Conservation (phyloP, 106 monocot genomes). For the Iris macrosiphon region DNA sequence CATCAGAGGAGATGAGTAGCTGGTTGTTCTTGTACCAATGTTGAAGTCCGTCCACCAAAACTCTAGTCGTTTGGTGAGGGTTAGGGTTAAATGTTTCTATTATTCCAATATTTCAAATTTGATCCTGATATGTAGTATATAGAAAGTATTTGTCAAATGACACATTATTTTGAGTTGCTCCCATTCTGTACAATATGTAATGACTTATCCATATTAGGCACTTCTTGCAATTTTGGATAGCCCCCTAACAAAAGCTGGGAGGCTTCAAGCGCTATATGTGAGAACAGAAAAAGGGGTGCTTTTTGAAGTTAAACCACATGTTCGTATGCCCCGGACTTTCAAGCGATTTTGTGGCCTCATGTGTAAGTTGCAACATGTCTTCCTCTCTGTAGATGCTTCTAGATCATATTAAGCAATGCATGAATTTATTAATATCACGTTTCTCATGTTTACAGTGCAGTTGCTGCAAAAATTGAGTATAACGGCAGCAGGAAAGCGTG, state of each 20-base stretch:
- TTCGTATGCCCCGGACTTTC: constrained; percentile 89
- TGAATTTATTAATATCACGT: background rate
- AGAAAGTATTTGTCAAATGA: background rate
- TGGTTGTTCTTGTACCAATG: too few relatives aligned
- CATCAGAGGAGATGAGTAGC: too few relatives aligned
- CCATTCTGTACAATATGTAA: too few relatives aligned
- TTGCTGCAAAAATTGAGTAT: constrained; percentile 71
- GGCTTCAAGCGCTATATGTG: constrained; percentile 81
- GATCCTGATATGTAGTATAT: too few relatives aligned
- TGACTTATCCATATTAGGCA: constrained; percentile 31
- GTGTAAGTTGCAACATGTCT: constrained; percentile 50
- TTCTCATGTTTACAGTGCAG: constrained; percentile 39
- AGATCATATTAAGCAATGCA: background rate
- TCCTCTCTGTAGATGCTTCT: background rate
- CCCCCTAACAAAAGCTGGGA: constrained; percentile 87
- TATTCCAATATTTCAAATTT: too few relatives aligned
- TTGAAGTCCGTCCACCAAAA: too few relatives aligned
- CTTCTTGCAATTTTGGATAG: constrained; percentile 95
- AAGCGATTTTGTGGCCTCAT: constrained; percentile 90
- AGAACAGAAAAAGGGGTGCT: constrained; percentile 79
- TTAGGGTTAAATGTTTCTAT: too few relatives aligned
- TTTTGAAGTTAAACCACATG: constrained; percentile 92
- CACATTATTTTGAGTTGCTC: background rate
- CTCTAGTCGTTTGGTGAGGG: too few relatives aligned
- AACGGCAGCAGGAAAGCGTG: constrained; percentile 74